A percentile compares a stretch with the other conserved stretches of the same genome.
These are phyloP conservation scores for Protomyces pachydermus DNA, from an alignment of 1,139 yeast genomes.

Conservation along the genomic window DNA sequence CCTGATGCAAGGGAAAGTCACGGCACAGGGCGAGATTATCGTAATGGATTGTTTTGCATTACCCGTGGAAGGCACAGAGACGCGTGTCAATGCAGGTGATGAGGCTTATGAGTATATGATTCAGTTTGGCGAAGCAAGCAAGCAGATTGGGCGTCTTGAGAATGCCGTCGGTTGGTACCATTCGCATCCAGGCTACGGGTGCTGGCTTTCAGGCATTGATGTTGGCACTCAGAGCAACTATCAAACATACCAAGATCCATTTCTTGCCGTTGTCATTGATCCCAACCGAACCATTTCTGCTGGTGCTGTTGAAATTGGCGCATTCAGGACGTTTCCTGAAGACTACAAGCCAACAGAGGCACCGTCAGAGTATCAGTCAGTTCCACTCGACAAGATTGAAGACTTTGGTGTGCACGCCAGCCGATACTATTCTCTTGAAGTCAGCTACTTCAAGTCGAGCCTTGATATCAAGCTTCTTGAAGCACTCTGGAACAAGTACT, in stretches of 20 bases:
- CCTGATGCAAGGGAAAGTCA: conserved; percentile 74
- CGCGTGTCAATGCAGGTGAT: conserved; percentile 87
- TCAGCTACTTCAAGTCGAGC: conserved; percentile 57
- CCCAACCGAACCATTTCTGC: conserved; percentile 65
- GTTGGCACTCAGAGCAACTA: conserved; percentile 72
- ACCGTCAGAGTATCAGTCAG: conserved; percentile 35
- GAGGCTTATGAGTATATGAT: conserved; percentile 97
- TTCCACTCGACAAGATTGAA: conserved; percentile 49
- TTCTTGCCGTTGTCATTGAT: conserved; percentile 79
- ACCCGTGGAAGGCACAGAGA: conserved; percentile 95
- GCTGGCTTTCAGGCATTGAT: conserved; percentile 56
- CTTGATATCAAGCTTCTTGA: conserved; percentile 51
- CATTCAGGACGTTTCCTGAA: conserved; percentile 73
- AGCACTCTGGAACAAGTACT: conserved; percentile 48
- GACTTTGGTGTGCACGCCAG: conserved; percentile 71
- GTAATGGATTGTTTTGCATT: conserved; percentile 79
- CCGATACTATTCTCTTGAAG: conserved; percentile 63
- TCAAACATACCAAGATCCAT: conserved; percentile 86
- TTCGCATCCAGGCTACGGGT: conserved; percentile 89
- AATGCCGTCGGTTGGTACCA: conserved; percentile 80
- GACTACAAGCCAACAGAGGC: conserved; percentile 37
- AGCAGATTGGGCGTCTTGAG: conserved; percentile 50
- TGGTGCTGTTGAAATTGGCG: conserved; percentile 79
- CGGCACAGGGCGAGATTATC: conserved; percentile 51
- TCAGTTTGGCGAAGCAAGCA: conserved; percentile 60